Base-by-base conservation (phyloP, 2,329 filamentous ascomycete genomes). In the Lomentospora prolificans region DNA sequence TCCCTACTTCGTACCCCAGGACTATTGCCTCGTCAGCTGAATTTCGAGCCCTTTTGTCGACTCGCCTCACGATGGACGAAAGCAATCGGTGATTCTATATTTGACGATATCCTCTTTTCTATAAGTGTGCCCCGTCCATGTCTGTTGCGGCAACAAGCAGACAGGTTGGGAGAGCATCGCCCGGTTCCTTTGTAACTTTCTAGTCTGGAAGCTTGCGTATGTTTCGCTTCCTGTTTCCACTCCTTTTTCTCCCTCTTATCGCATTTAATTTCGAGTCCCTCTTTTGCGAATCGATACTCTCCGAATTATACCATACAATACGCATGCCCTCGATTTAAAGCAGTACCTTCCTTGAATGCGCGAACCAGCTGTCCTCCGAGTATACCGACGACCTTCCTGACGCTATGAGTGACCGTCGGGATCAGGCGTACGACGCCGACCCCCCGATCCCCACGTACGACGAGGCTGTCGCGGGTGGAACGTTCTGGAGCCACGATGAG, bases 401-500 rank as follows among this genome's bases (percentile, higher is more conserved):
- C 44, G 54, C 36, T 36, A 58, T 57, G 57, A 30, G 53, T 27
- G 46, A 57, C 39, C 55, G 36, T 57, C 55, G 57, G 50, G 57
- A 58, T 30, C 33, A 31, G 52, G 52, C 36, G 31, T 63, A 63
- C 58, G 62, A 64, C 31, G 57, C 59, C 53, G 62, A 62, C 44
- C 62, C 62, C 36, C 62, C 62, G 33, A 60, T 60, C 25, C 59
- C 59, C 8, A 61, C 60, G 17, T 64, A 64, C 55, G 63, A 64
- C 39, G 63, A 64, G 39, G 63, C 62, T 50, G 57, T 64, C 30
- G 51, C 41, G 31, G 24, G n/a, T 19, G 55, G 55, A 3, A 56
- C 46, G 4, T 27, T 33, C 7, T 56, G 54, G 54, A 28, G 51
- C 22, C 51, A 33, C n/a, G 51, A 33, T 64, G 77, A 80, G 64